Conservation (phyloP, 2,329 filamentous ascomycete genomes). For the Paraconiothyrium sp. region DNA sequence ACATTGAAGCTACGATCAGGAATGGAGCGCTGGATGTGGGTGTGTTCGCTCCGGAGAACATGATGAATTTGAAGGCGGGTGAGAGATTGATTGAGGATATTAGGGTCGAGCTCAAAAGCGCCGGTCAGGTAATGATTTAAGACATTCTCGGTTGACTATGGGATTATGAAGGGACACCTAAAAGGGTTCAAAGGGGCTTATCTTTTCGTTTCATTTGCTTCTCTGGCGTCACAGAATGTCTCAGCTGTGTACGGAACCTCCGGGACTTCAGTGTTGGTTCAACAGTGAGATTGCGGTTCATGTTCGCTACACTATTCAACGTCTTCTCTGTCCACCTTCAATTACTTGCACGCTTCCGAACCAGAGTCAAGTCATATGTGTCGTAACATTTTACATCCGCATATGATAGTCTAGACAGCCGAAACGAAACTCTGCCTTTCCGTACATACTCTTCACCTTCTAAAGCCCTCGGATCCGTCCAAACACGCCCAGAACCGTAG, state of each 20-base stretch:
- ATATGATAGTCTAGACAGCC: too few relatives aligned
- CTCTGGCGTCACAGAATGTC: background rate
- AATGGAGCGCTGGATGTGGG: conserved; percentile 62
- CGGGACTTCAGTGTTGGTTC: too few relatives aligned
- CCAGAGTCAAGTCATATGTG: too few relatives aligned
- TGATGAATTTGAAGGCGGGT: conserved; percentile 52
- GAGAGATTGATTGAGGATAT: conserved; percentile 49
- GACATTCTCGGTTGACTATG: background rate
- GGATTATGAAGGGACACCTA: background rate
- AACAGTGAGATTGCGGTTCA: too few relatives aligned
- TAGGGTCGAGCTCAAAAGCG: conserved; percentile 23
- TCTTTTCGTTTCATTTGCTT: background rate
- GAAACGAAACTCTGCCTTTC: background rate
- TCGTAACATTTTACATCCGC: too few relatives aligned
- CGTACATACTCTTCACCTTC: background rate
- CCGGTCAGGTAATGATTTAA: background rate
- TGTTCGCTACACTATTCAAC: too few relatives aligned
- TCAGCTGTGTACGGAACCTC: background rate
- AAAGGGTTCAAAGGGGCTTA: background rate
- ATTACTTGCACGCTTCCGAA: too few relatives aligned
- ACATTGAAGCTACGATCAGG: conserved; percentile 64
- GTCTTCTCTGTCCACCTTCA: too few relatives aligned
- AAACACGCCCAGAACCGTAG: conserved; percentile 35
- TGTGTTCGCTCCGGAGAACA: conserved; percentile 59
- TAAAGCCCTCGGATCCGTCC: conserved; percentile 24